A percentile compares a stretch with the other conserved stretches of the same genome.
Evolutionary conservation across 2,329 filamentous ascomycete species (phyloP).

Genomic region (Colletotrichum tropicicola): DNA sequence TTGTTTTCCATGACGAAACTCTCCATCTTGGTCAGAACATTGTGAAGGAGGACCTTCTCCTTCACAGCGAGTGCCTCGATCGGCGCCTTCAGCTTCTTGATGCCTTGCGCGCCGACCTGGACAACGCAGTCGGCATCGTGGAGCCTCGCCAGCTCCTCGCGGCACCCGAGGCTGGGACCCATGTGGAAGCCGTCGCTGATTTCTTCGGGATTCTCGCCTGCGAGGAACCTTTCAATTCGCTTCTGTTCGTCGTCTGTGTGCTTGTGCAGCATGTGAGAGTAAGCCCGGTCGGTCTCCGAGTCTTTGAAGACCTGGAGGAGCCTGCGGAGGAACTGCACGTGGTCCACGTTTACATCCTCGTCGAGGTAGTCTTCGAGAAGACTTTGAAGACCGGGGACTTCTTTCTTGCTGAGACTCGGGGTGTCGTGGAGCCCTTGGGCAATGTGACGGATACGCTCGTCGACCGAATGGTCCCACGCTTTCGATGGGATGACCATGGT

Average conservation of each 20-base stretch:
- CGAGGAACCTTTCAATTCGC: slow-evolving; percentile 20
- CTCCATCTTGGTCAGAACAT: slow-evolving; percentile 9
- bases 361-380: slow-evolving; percentile 29
- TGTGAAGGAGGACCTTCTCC: neutral
- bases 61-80: neutral
- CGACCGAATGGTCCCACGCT: too few species aligned
- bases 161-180: slow-evolving; percentile 24
- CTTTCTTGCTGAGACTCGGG: neutral
- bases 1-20: neutral
- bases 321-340: slow-evolving; percentile 21
- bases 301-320: slow-evolving; percentile 30
- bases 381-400: slow-evolving; percentile 22
- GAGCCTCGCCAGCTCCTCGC: slow-evolving; percentile 21
- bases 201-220: slow-evolving; percentile 1
- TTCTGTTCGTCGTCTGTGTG: slow-evolving; percentile 19
- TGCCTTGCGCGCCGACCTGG: neutral
- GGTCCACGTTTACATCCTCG: neutral
- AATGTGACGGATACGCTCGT: too few species aligned
- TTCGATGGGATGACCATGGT: too few species aligned
- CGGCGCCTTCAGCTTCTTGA: neutral
- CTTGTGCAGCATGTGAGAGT: slow-evolving; percentile 12
- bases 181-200: slow-evolving; percentile 3
- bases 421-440: too few species aligned
- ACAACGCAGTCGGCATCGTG: neutral
- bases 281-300: slow-evolving; percentile 20